Percentiles rank a stretch among this genome's conserved stretches.
phyloP scores from a whole-genome alignment of 306 rosid species.

The Dryas octopetala region DNA sequence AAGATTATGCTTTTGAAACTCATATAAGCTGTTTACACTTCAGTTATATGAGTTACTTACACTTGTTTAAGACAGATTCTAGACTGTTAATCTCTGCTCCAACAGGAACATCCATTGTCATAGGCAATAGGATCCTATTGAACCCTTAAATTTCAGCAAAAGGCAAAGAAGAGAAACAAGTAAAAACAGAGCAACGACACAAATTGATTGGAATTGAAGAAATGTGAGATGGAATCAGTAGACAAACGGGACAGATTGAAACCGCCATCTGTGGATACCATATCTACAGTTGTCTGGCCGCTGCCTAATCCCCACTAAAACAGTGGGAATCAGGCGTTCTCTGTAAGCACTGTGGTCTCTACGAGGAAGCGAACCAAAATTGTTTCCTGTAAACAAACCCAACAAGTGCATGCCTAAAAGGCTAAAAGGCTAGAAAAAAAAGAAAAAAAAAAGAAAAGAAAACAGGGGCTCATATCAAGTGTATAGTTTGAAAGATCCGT shows the following conservation, averaged over 20 bases:
- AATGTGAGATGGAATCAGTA: constrained; percentile 78
- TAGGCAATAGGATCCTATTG: too few species aligned
- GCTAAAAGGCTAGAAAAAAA: too few species aligned
- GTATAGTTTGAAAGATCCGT: constrained; percentile 46
- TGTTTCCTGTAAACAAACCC: constrained; percentile 25
- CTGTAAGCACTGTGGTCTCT: constrained; percentile 42
- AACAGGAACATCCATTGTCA: neutral
- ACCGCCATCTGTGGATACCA: constrained; percentile 82
- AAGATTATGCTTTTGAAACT: too few species aligned
- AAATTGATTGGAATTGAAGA: neutral
- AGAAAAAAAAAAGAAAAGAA: neutral
- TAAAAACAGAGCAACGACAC: neutral
- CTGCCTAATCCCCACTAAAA: constrained; percentile 42
- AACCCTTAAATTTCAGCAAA: neutral
- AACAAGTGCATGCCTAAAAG: constrained; percentile 36
- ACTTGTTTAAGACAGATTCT: too few species aligned
- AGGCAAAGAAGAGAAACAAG: neutral
- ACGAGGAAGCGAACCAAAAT: constrained; percentile 35
- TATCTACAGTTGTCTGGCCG: constrained; percentile 99
- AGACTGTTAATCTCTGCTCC: too few species aligned
- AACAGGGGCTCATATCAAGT: constrained; percentile 76
- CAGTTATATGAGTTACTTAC: too few species aligned
- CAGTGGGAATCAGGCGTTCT: constrained; percentile 40
- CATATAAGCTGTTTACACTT: too few species aligned
- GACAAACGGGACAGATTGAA: constrained; percentile 38